Evolutionary conservation across 2,329 filamentous ascomycete species (phyloP), one percentile per base, ranked within the genome.

Genomic region (Fusarium sp.): DNA sequence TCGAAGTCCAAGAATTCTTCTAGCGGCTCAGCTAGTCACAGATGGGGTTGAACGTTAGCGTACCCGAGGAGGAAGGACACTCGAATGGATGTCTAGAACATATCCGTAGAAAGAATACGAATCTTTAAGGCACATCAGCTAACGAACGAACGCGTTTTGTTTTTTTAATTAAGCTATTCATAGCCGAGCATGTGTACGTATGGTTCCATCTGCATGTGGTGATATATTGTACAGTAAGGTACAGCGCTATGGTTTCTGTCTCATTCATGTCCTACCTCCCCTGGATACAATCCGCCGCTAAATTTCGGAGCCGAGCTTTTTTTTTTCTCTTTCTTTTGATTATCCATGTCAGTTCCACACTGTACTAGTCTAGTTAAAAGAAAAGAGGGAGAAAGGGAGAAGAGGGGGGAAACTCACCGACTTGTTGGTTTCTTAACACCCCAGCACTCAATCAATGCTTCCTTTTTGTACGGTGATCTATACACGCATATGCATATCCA

Each of bases 341-440:
- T 11, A 30, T 27, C 38, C 18, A 64, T 59, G 24, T 43, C 45
- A 24, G 8, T 34, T 43, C 50, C 34, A 43, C 47, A 29, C 40
- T n/a, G 5, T 44, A 51, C 52, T 16, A 38, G 34, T n/a, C 34
- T 38, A 38, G 18, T 38, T 11, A 20, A 53, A 22, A 52, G 18
- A 42, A 42, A 52, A 52, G 30, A 53, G n/a, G 14, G 14, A 38
- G 22, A 34, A 25, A 58, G 11, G 12, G 18, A 51, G n/a, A 24
- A 57, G 42, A 55, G 52, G 18, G 32, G 18, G 34, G 34, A 14
- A n/a, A 53, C 60, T 64, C 62, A 66, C 66, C 57, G 60, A 62
- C 57, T 68, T 63, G 43, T 66, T 62, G 32, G 25, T 54, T 54
- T 45, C 40, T 34, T 42, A 47, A 24, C 52, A 29, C n/a, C 42